These are phyloP conservation scores for Colletotrichum nymphaeae DNA, from an alignment of 2,329 filamentous ascomycete genomes.

Conservation along the genomic window DNA sequence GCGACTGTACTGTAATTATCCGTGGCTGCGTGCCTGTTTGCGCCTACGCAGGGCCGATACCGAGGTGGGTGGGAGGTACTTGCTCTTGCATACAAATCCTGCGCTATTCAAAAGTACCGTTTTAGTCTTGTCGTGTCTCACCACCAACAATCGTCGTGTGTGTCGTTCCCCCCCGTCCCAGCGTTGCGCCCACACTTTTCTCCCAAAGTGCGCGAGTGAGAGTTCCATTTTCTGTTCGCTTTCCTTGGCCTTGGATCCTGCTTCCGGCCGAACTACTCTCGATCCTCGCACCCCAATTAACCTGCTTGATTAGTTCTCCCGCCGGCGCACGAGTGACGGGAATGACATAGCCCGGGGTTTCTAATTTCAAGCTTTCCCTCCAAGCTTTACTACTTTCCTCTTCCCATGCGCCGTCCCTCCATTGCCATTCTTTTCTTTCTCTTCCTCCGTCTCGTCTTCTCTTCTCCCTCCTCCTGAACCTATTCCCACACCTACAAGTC, in stretches of 20 bases:
- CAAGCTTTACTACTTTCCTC: slow-evolving; percentile 16
- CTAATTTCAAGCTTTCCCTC: slow-evolving; percentile 26
- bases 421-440: slow-evolving; percentile 19
- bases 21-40: neutral
- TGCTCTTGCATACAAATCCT: neutral
- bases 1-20: too few relatives aligned
- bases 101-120: neutral
- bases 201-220: neutral
- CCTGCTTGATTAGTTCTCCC: slow-evolving; percentile 2
- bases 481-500: neutral
- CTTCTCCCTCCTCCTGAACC: neutral
- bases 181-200: slow-evolving; percentile 23
- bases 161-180: slow-evolving; percentile 5
- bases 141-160: slow-evolving; percentile 23
- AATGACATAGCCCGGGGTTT: slow-evolving; percentile 26
- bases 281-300: neutral
- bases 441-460: slow-evolving; percentile 3
- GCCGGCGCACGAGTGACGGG: neutral
- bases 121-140: slow-evolving; percentile 39
- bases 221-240: neutral
- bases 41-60: neutral
- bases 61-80: neutral
- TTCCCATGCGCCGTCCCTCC: slow-evolving; percentile 11
- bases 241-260: slow-evolving; percentile 10
- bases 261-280: slow-evolving; percentile 13